Evolutionary conservation across 1,284 basidiomycete species (phyloP).

Genomic region (Tilletia setariae): DNA sequence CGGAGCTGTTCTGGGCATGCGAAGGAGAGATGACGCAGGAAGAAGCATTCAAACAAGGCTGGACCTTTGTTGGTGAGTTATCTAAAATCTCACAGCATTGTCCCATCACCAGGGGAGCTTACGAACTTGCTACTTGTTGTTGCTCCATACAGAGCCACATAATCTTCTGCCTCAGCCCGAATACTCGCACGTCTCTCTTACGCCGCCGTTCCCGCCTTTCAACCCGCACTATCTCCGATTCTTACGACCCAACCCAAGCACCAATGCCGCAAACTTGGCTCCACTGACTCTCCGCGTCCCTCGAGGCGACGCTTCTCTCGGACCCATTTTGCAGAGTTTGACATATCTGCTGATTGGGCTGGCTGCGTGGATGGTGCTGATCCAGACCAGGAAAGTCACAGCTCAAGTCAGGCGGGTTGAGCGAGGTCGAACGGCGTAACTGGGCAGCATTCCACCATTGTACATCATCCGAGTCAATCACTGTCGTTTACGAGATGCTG

Average conservation of each 20-base stretch:
- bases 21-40: slow-evolving; percentile 10
- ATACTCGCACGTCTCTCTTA: slow-evolving; percentile 8
- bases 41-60: slow-evolving; percentile 13
- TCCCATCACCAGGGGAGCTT: neutral
- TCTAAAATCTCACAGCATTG: neutral
- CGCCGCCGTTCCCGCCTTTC: slow-evolving; percentile 6
- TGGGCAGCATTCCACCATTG: no score
- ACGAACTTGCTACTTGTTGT: neutral
- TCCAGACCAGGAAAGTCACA: neutral
- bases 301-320: slow-evolving; percentile 4
- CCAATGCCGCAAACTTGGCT: neutral
- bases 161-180: neutral
- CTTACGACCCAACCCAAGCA: slow-evolving; percentile 6
- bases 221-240: slow-evolving; percentile 12
- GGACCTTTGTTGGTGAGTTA: slow-evolving; percentile 13
- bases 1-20: slow-evolving; percentile 8
- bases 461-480: no score
- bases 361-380: neutral
- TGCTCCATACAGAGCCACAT: neutral
- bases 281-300: neutral
- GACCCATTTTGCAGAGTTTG: neutral
- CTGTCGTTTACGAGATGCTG: no score
- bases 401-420: neutral
- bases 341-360: neutral
- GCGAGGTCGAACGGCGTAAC: neutral